Conservation (phyloP, 106 monocot genomes). For the Iris macrosiphon region DNA sequence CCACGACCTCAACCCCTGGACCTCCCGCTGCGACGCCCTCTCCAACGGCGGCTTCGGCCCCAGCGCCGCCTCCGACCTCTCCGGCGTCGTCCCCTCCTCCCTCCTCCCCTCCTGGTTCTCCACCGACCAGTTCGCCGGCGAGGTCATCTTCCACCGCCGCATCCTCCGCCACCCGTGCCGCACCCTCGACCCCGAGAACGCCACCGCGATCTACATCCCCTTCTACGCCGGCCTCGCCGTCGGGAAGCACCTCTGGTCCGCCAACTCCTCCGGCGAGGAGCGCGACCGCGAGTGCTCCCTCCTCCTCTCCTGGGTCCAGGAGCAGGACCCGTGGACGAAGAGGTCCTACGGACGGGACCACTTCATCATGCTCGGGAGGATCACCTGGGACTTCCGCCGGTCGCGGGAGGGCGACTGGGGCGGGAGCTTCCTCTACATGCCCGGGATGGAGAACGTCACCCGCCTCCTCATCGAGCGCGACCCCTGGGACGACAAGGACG, state of each 20-base stretch:
- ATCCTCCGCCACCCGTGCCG: conserved; percentile 61
- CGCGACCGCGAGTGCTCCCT: conserved; percentile 15
- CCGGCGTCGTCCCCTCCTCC: conserved; percentile 32
- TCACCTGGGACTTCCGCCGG: conserved; percentile 35
- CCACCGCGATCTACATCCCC: conserved; percentile 79
- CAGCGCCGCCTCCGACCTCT: conserved; percentile 31
- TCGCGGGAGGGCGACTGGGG: conserved; percentile 47
- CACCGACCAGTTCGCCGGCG: conserved; percentile 87
- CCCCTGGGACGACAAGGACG: conserved; percentile 65
- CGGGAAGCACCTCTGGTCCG: conserved; percentile 55
- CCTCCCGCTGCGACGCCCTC: conserved; percentile 48
- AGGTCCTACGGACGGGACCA: conserved; percentile 15
- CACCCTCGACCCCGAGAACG: conserved; percentile 35
- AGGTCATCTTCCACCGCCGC: conserved; percentile 75
- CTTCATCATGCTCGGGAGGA: conserved; percentile 23
- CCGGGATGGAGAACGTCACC: conserved; percentile 68
- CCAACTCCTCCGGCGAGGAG: conserved; percentile 28
- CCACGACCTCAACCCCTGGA: conserved; percentile 36
- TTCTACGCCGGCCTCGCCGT: conserved; percentile 91
- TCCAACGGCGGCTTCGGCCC: conserved; percentile 64
- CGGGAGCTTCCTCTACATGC: conserved; percentile 63
- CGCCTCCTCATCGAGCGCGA: conserved; percentile 78
- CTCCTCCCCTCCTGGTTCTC: conserved; percentile 57
- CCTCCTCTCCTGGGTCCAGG: conserved; percentile 17
- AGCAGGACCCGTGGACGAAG: conserved; percentile 13